A percentile compares a stretch with the other conserved stretches of the same genome.
These are phyloP conservation scores for Saccharomycopsis selenospora DNA, from an alignment of 805 yeast genomes.

Conservation along the genomic window DNA sequence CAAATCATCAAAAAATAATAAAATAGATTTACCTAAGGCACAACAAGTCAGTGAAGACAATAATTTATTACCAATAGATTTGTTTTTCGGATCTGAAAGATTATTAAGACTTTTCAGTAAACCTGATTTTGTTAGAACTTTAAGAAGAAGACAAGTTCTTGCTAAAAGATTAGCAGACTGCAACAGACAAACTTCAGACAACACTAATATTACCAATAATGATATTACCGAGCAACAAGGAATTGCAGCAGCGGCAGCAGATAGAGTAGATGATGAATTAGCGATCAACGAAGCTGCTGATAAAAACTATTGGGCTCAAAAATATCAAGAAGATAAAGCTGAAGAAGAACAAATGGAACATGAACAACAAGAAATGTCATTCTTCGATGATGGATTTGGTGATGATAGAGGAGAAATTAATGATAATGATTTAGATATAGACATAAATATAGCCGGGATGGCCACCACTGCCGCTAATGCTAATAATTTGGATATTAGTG, in stretches of 20 bases:
- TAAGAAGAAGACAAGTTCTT: conserved; percentile 4
- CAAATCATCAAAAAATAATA: conserved; percentile 28
- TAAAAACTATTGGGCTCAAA: conserved; percentile 67
- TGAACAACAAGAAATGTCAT: conserved; percentile 25
- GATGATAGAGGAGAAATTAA: conserved; percentile 28
- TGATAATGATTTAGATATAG: conserved; percentile 23
- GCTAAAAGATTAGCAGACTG: conserved; percentile 22
- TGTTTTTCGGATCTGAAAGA: conserved; percentile 60
- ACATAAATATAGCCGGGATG: conserved; percentile 22
- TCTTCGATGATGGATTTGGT: conserved; percentile 29
- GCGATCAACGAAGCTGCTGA: conserved; percentile 40
- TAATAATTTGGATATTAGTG: conserved; percentile 25
- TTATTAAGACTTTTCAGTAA: conserved; percentile 63
- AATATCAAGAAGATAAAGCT: conserved; percentile 39
- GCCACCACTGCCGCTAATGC: conserved; percentile 34
- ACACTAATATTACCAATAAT: too few relatives aligned
- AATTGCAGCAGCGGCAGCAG: conserved; percentile 10
- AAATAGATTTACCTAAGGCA: conserved; percentile 37
- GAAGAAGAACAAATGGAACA: conserved; percentile 28
- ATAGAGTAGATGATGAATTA: conserved; percentile 22
- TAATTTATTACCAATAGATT: conserved; percentile 63
- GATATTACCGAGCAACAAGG: conserved; percentile 7
- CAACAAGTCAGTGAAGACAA: conserved; percentile 35
- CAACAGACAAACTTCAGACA: conserved; percentile 11
- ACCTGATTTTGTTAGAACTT: conserved; percentile 36